phyloP scores from a whole-genome alignment of 192 early-diverging fungal genomes.

The Ambispora gerdemannii region DNA sequence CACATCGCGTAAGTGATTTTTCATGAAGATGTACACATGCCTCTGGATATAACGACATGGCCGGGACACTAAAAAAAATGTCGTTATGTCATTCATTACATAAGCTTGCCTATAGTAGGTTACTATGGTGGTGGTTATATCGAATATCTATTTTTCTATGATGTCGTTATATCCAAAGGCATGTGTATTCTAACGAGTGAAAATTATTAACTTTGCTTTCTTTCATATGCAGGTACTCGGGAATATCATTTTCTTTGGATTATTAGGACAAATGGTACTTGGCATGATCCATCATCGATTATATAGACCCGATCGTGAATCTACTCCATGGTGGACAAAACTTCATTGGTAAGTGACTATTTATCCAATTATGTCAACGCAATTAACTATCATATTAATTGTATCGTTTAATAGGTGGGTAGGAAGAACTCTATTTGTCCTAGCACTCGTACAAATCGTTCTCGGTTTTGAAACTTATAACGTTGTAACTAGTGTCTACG shows the following conservation, averaged over 20 bases:
- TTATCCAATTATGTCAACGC: no score
- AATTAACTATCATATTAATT: background rate
- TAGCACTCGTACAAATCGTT: background rate
- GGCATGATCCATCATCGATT: constrained; percentile 21
- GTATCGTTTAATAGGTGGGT: constrained; percentile 30
- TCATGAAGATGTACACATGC: no score
- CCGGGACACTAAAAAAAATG: no score
- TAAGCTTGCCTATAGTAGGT: no score
- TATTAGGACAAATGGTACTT: constrained; percentile 14
- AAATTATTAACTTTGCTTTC: background rate
- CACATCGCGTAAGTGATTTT: background rate
- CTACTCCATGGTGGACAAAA: constrained; percentile 30
- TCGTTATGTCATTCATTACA: no score
- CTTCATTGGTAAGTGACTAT: constrained; percentile 22
- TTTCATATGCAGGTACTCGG: constrained; percentile 8
- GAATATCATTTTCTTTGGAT: background rate
- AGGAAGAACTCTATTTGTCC: constrained; percentile 3
- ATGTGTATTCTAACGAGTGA: no score
- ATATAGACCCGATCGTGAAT: constrained; percentile 4
- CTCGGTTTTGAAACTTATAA: constrained; percentile 10
- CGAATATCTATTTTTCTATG: no score
- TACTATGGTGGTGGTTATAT: no score
- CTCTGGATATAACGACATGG: no score
- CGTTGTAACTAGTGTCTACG: background rate
- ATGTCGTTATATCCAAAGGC: no score